phyloP scores from a whole-genome alignment of 768 basidiomycete genomes.

The Termitomyces sp. region DNA sequence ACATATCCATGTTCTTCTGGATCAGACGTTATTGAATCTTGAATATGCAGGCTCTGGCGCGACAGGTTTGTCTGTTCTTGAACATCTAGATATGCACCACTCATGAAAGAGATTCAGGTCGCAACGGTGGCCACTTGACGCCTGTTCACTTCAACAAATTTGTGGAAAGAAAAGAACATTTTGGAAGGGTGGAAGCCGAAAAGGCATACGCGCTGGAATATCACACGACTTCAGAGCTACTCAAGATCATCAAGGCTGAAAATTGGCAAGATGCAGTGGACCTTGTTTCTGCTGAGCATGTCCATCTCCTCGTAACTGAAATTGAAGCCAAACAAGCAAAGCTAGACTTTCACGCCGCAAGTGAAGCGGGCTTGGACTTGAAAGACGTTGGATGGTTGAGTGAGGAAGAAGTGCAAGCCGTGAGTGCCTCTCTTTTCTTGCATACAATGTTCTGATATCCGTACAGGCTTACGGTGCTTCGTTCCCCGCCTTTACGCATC shows the following conservation, averaged over 20 bases:
- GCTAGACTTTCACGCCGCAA: slow-evolving; percentile 51
- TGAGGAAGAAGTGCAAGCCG: slow-evolving; percentile 43
- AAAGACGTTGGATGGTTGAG: slow-evolving; percentile 41
- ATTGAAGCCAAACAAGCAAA: slow-evolving; percentile 34
- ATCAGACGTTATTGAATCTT: not conserved
- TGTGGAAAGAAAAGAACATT: slow-evolving; percentile 24
- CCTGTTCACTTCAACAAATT: slow-evolving; percentile 48
- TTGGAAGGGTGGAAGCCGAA: slow-evolving; percentile 52
- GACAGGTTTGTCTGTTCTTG: slow-evolving; percentile 45
- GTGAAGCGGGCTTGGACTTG: slow-evolving; percentile 46
- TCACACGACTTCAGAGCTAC: slow-evolving; percentile 46
- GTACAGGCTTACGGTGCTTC: slow-evolving; percentile 38
- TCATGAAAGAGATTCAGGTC: slow-evolving; percentile 36
- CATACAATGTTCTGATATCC: not conserved
- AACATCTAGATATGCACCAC: not conserved
- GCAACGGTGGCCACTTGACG: slow-evolving; percentile 80
- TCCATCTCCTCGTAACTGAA: slow-evolving; percentile 44
- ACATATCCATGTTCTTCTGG: not conserved
- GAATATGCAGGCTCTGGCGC: slow-evolving; percentile 59
- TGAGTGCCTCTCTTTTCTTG: slow-evolving; percentile 20
- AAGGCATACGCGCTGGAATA: slow-evolving; percentile 53
- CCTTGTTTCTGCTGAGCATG: slow-evolving; percentile 54
- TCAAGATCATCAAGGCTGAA: slow-evolving; percentile 43
- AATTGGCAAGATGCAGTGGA: slow-evolving; percentile 51
- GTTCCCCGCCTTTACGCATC: slow-evolving; percentile 48